These are phyloP conservation scores for Chondrostereum purpureum DNA, from an alignment of 1,284 basidiomycete genomes.

Conservation along the genomic window DNA sequence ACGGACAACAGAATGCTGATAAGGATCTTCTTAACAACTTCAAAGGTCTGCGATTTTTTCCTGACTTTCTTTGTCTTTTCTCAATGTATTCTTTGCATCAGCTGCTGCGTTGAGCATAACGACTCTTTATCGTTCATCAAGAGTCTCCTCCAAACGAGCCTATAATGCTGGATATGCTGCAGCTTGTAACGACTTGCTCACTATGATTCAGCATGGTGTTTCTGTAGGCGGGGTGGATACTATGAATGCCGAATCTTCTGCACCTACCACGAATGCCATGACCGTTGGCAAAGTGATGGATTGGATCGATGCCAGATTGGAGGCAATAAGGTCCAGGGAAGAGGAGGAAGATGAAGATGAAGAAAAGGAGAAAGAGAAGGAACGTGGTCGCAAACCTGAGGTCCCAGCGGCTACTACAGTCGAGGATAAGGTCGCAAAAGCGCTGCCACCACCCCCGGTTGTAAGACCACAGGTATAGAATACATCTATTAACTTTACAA, in stretches of 20 bases:
- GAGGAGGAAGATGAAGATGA: conserved; percentile 78
- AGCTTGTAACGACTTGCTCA: conserved; percentile 70
- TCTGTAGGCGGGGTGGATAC: conserved; percentile 43
- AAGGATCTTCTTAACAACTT: conserved; percentile 75
- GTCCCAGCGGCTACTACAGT: neutral
- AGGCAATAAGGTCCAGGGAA: conserved; percentile 61
- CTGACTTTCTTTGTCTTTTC: conserved; percentile 7
- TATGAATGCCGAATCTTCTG: too few relatives aligned
- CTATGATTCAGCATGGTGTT: conserved; percentile 75
- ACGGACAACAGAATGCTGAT: conserved; percentile 63
- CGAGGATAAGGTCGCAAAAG: neutral
- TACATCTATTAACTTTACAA: too few relatives aligned
- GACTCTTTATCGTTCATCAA: conserved; percentile 71
- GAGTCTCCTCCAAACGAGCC: conserved; percentile 64
- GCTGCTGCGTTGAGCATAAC: conserved; percentile 76
- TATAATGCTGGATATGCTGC: conserved; percentile 72
- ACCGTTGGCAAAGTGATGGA: conserved; percentile 73
- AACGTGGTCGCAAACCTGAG: conserved; percentile 16
- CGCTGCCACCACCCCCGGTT: conserved; percentile 4
- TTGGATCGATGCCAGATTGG: conserved; percentile 67
- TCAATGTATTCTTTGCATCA: conserved; percentile 25
- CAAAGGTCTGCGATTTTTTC: conserved; percentile 43
- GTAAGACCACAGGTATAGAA: conserved; percentile 19
- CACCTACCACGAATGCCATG: conserved; percentile 42
- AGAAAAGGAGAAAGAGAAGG: conserved; percentile 49